These are phyloP conservation scores for Boletus rex-veris DNA, from an alignment of 768 basidiomycete species.

Conservation along the genomic window DNA sequence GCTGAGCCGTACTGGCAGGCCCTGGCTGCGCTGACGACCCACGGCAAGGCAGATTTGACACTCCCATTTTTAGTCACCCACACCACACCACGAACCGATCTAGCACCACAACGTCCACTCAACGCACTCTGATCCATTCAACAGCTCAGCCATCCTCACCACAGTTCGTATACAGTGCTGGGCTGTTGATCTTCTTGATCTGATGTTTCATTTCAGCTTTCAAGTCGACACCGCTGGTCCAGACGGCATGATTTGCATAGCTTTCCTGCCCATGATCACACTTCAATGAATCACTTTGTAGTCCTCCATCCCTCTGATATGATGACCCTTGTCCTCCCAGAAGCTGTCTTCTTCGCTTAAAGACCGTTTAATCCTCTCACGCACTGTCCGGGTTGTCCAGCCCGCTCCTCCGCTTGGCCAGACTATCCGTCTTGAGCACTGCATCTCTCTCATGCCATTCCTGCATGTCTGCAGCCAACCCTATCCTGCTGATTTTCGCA, in stretches of 20 bases:
- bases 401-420: background rate
- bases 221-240: background rate
- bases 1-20: constrained; percentile 23
- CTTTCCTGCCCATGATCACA: too few species aligned
- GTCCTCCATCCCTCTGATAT: background rate
- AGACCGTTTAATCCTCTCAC: constrained; percentile 8
- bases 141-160: background rate
- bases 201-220: background rate
- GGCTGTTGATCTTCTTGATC: background rate
- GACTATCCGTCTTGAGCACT: background rate
- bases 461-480: constrained; percentile 19
- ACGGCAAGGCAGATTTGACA: constrained; percentile 19
- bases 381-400: constrained; percentile 1
- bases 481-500: background rate
- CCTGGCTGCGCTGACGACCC: constrained; percentile 32
- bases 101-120: background rate
- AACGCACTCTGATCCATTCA: background rate
- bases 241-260: background rate
- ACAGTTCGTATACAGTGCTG: background rate
- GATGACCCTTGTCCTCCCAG: background rate
- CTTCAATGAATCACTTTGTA: background rate
- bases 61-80: constrained; percentile 19
- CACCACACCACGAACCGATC: constrained; percentile 3
- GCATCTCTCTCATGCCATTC: constrained; percentile 17
- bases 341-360: constrained; percentile 13